phyloP scores from a whole-genome alignment of 2,329 filamentous ascomycete genomes.

The Rhynchosporium agropyri region DNA sequence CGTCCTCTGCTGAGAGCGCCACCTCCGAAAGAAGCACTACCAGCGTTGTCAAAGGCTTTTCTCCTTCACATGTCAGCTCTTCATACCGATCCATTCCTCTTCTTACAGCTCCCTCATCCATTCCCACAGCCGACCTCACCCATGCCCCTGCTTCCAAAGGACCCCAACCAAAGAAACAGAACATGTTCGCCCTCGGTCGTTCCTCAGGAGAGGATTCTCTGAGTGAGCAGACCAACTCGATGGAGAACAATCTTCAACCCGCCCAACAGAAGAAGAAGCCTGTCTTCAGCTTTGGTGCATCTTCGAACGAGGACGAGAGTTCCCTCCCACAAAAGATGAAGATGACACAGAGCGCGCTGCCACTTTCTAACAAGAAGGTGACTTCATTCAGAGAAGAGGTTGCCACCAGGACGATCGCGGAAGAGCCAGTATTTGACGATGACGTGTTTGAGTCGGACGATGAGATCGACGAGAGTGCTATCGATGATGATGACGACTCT shows the following conservation, averaged over 20 bases:
- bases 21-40: constrained; percentile 46
- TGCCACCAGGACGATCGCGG: constrained; percentile 66
- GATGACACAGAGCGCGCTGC: constrained; percentile 54
- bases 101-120: constrained; percentile 44
- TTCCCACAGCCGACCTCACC: constrained; percentile 56
- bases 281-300: constrained; percentile 75
- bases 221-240: constrained; percentile 40
- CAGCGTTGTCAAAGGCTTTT: constrained; percentile 85
- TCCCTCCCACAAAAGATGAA: constrained; percentile 59
- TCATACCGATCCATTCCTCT: constrained; percentile 58
- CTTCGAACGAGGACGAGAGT: constrained; percentile 81
- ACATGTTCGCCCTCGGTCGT: constrained; percentile 55
- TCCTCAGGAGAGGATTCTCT: constrained; percentile 44
- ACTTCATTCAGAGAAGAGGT: constrained; percentile 81
- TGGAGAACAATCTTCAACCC: constrained; percentile 35
- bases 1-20: constrained; percentile 45
- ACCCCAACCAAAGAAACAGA: constrained; percentile 61
- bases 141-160: constrained; percentile 52
- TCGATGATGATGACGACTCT: constrained; percentile 68
- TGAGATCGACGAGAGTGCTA: constrained; percentile 79
- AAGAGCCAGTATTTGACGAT: constrained; percentile 53
- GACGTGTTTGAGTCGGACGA: constrained; percentile 64
- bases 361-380: constrained; percentile 64
- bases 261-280: constrained; percentile 55
- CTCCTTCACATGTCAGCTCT: constrained; percentile 71